Percentiles rank a stretch among this genome's conserved stretches.
Evolutionary conservation across 1,139 yeast species (phyloP).

Genomic region (Torulaspora globosa): DNA sequence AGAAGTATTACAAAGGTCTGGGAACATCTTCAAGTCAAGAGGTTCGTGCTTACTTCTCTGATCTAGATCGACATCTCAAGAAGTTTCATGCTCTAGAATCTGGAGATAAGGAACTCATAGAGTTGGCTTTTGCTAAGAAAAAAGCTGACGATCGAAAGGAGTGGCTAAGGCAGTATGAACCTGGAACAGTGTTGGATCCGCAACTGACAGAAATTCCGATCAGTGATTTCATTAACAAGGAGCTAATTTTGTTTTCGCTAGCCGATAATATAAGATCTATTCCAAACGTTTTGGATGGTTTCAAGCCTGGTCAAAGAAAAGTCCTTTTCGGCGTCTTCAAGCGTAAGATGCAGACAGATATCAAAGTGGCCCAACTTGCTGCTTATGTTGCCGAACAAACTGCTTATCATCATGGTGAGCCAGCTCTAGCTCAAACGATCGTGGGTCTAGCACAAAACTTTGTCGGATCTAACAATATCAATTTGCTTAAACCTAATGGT

Average conservation of each 20-base stretch:
- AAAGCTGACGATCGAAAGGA: constrained; percentile 97
- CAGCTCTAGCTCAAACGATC: constrained; percentile 80
- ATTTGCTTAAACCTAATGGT: constrained; percentile 85
- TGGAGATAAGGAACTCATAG: constrained; percentile 77
- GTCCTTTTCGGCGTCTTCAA: constrained; percentile 85
- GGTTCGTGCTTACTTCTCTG: constrained; percentile 84
- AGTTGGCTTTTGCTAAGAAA: constrained; percentile 89
- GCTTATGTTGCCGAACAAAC: constrained; percentile 89
- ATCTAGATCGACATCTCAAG: constrained; percentile 81
- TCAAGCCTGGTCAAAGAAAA: constrained; percentile 96
- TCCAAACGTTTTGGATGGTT: constrained; percentile 91
- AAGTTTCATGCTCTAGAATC: constrained; percentile 77
- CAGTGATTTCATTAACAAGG: constrained; percentile 91
- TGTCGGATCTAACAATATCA: constrained; percentile 87
- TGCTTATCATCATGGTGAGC: constrained; percentile 96
- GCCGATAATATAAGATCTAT: constrained; percentile 96
- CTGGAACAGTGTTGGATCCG: constrained; percentile 94
- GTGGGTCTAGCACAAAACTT: constrained; percentile 93
- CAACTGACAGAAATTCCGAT: constrained; percentile 74
- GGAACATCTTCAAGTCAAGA: constrained; percentile 85
- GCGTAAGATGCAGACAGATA: constrained; percentile 69
- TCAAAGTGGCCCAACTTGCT: constrained; percentile 86
- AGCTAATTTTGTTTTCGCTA: constrained; percentile 88
- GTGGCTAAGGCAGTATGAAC: constrained; percentile 85
- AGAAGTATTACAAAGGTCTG: constrained; percentile 96